Evolutionary conservation across 2,329 filamentous ascomycete genomes (phyloP).

Genomic region (Microcera coccophila): DNA sequence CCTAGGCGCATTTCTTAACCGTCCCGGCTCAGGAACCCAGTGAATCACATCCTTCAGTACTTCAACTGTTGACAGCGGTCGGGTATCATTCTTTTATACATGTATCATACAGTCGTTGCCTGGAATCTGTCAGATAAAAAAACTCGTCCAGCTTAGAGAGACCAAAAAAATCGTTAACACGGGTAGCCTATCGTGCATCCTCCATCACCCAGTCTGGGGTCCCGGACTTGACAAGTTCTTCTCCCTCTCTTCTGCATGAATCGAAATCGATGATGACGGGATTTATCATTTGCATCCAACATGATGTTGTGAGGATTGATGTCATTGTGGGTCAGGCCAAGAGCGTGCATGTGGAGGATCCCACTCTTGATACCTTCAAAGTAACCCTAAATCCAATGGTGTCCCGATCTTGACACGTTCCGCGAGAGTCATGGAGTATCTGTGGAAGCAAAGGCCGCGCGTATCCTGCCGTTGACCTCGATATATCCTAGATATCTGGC

Average conservation of each 20-base stretch:
- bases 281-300: neutral
- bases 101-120: too few relatives aligned
- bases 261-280: slow-evolving; percentile 1
- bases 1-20: too few relatives aligned
- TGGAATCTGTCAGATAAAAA: too few relatives aligned
- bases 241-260: neutral
- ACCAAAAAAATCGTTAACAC: too few relatives aligned
- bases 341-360: neutral
- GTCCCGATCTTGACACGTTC: neutral
- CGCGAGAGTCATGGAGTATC: neutral
- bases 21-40: too few relatives aligned
- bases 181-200: too few relatives aligned
- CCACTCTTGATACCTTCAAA: neutral
- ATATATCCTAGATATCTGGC: neutral
- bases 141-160: too few relatives aligned
- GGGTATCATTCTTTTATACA: too few relatives aligned
- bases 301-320: slow-evolving; percentile 1
- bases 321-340: slow-evolving; percentile 1
- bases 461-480: neutral
- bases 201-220: neutral
- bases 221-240: neutral
- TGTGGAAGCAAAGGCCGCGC: neutral
- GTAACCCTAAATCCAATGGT: neutral
- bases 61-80: too few relatives aligned
- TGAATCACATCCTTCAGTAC: too few relatives aligned